A percentile compares a stretch with the other conserved stretches of the same genome.
Conservation (phyloP, 2,329 filamentous ascomycete genomes). For the Hypoxylon sp. region DNA sequence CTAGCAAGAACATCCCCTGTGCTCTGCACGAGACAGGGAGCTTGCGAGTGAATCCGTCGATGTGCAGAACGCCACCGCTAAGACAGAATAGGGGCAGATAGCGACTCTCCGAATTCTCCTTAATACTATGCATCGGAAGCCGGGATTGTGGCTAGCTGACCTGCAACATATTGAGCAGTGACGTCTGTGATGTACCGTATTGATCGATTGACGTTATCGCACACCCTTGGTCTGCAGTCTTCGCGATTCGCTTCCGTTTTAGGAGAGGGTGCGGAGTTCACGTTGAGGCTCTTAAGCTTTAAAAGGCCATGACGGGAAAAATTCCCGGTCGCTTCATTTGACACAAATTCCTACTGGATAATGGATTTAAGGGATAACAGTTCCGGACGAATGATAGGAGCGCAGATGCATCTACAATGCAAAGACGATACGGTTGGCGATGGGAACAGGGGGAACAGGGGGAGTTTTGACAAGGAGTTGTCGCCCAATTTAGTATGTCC, state of each 20-base stretch:
- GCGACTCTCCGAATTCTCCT: not conserved
- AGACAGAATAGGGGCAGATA: slow-evolving; percentile 18
- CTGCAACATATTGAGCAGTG: slow-evolving; percentile 41
- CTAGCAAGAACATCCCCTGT: not conserved
- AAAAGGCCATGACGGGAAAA: slow-evolving; percentile 1
- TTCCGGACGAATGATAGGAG: slow-evolving; percentile 22
- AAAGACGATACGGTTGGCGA: slow-evolving; percentile 32
- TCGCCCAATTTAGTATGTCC: slow-evolving; percentile 4
- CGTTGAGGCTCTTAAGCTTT: slow-evolving; percentile 32
- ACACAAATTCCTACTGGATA: slow-evolving; percentile 15
- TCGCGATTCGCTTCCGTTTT: slow-evolving; percentile 11
- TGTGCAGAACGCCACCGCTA: slow-evolving; percentile 34
- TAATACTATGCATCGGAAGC: slow-evolving; percentile 16
- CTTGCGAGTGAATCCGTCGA: slow-evolving; percentile 15
- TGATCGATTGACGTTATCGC: slow-evolving; percentile 17
- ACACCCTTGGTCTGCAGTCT: slow-evolving; percentile 5
- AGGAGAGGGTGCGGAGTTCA: slow-evolving; percentile 4
- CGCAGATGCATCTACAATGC: slow-evolving; percentile 16
- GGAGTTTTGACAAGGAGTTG: not conserved
- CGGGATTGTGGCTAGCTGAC: slow-evolving; percentile 19
- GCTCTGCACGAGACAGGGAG: not conserved
- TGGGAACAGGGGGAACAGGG: slow-evolving; percentile 7
- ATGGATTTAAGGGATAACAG: not conserved
- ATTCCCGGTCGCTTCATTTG: not conserved
- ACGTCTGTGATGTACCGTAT: slow-evolving; percentile 26